These are phyloP conservation scores for Symbiodinium pilosum DNA, from an alignment of 73 alveolate genomes.

Conservation along the genomic window DNA sequence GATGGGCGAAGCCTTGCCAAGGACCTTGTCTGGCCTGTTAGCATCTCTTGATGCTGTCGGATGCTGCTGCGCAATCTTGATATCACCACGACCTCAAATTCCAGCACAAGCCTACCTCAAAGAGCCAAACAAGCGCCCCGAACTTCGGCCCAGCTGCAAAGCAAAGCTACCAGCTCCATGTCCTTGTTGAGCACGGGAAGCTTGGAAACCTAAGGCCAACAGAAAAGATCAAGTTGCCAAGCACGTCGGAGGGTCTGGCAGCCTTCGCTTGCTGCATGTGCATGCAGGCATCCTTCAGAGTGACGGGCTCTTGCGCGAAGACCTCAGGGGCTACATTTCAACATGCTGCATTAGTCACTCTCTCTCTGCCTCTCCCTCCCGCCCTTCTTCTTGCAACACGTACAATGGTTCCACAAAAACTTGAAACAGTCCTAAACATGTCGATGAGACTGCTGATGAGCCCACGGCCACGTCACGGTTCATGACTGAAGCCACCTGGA, in stretches of 20 bases:
- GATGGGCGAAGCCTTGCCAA: too few relatives aligned
- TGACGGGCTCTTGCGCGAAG: slow-evolving; percentile 80
- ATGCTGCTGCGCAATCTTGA: slow-evolving; percentile 26
- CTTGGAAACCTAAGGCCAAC: slow-evolving; percentile 24
- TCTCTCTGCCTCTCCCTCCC: too few relatives aligned
- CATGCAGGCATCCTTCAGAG: slow-evolving; percentile 28
- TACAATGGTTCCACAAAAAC: too few relatives aligned
- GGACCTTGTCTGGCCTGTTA: slow-evolving; percentile 27
- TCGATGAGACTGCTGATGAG: neutral
- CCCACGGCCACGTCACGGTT: slow-evolving; percentile 77
- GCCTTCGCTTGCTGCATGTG: slow-evolving; percentile 83
- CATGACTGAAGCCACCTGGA: slow-evolving; percentile 39
- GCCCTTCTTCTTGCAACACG: too few relatives aligned
- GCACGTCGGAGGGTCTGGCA: neutral
- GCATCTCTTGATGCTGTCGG: slow-evolving; percentile 79
- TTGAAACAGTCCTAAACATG: neutral
- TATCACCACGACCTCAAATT: slow-evolving; percentile 50
- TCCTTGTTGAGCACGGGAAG: slow-evolving; percentile 83
- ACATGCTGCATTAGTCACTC: too few relatives aligned
- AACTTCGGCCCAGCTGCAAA: neutral
- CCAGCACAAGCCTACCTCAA: neutral
- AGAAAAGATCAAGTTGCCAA: neutral
- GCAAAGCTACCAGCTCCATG: slow-evolving; percentile 59
- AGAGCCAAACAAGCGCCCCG: neutral
- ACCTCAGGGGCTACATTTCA: neutral